Evolutionary conservation across 768 basidiomycete species (phyloP).

Genomic region (Wakefieldia striispora): DNA sequence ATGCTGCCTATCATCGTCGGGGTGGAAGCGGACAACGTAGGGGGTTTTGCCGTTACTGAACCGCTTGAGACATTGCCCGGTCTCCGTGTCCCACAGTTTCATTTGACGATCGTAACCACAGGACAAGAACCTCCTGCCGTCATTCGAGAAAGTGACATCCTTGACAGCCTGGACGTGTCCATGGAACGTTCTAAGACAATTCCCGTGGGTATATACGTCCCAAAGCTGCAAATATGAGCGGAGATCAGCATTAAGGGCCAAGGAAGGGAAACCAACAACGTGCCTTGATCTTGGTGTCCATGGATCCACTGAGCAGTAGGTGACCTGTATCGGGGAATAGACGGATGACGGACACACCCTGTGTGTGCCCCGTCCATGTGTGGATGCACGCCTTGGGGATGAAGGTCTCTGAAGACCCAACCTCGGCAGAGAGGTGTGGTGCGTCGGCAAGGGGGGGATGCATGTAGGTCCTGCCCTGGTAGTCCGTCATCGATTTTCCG

Average conservation of each 20-base stretch:
- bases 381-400: constrained; percentile 95
- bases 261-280: constrained; percentile 5
- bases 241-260: constrained; percentile 1
- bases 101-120: constrained; percentile 96
- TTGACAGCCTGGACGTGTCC: constrained; percentile 97
- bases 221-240: constrained; percentile 65
- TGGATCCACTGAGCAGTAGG: constrained; percentile 87
- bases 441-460: constrained; percentile 88
- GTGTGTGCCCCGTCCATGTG: constrained; percentile 98
- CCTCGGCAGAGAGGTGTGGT: constrained; percentile 74
- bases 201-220: constrained; percentile 97
- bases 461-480: constrained; percentile 98
- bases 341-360: constrained; percentile 91
- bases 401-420: constrained; percentile 86
- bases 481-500: constrained; percentile 94
- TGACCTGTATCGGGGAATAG: constrained; percentile 93
- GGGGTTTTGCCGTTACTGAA: constrained; percentile 98
- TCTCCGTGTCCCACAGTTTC: constrained; percentile 99
- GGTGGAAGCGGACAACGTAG: constrained; percentile 93
- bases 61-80: constrained; percentile 93
- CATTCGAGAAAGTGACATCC: constrained; percentile 93
- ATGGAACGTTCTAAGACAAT: constrained; percentile 95
- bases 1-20: constrained; percentile 93
- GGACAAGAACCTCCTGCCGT: constrained; percentile 84
- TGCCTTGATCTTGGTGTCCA: constrained; percentile 99